These are phyloP conservation scores for Colletotrichum camelliae DNA, from an alignment of 2,329 filamentous ascomycete genomes.

Conservation along the genomic window DNA sequence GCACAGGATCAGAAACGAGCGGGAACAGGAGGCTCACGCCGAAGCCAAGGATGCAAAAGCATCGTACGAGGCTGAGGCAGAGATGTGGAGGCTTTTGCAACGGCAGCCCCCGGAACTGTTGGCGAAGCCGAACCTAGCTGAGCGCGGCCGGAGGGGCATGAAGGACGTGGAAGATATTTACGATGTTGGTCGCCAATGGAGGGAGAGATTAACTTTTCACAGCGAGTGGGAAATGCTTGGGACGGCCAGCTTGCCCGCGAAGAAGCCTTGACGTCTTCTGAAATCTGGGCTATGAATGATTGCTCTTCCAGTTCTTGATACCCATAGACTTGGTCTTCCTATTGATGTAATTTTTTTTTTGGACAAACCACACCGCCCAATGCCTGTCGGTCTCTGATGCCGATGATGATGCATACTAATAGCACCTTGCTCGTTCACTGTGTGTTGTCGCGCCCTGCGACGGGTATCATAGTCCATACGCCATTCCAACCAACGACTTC, in stretches of 20 bases:
- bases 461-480: constrained; percentile 10
- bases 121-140: constrained; percentile 34
- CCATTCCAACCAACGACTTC: background rate
- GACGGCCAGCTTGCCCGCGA: background rate
- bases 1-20: constrained; percentile 44
- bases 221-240: constrained; percentile 48
- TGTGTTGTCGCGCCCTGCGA: constrained; percentile 1
- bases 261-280: background rate
- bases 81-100: constrained; percentile 52
- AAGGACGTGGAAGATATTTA: constrained; percentile 40
- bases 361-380: background rate
- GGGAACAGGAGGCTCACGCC: constrained; percentile 48
- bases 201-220: constrained; percentile 36
- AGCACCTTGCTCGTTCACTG: background rate
- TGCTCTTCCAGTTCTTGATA: constrained; percentile 5
- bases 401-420: background rate
- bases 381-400: background rate
- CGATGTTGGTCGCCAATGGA: constrained; percentile 44
- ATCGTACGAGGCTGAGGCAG: constrained; percentile 45
- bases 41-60: constrained; percentile 45
- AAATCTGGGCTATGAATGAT: background rate
- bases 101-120: constrained; percentile 40
- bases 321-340: constrained; percentile 3
- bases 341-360: background rate
- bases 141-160: constrained; percentile 30